Base-by-base conservation (phyloP, 208 protist genomes). In the Wallacemonas sp. region DNA sequence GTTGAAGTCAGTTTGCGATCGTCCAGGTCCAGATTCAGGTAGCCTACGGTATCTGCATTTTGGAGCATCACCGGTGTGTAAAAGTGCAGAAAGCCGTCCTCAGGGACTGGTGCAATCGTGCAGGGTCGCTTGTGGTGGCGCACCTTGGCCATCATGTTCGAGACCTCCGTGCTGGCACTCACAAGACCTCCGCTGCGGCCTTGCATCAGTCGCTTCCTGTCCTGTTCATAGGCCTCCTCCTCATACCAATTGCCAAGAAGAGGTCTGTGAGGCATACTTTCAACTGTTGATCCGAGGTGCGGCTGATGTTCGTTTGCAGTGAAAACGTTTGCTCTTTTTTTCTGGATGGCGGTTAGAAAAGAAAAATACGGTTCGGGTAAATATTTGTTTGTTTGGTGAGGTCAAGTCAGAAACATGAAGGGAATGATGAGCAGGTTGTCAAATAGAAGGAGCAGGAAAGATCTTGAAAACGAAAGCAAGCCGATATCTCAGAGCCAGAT, bases 231-330 rank as follows among this genome's bases (percentile, higher is more conserved):
- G 11, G 82, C 86, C 62, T 94, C 82, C 68, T 94, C 86, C 64
- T 96, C 88, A 56, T 85, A 87, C 88, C 90, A 94, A 66, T 96
- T 96, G 1, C 87, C 90, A 5, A 92, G 53, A 26, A 95, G 68
- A 12, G 85, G 62, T 66, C 73, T 72, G 47, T 70, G 79, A 9
- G 85, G 89, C 89, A 95, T 95, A 24, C 0, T 5, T n/a, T 22
- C 17, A 9, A 49, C 17, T 49, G 44, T n/a, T 75, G 51, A 11
- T 68, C 14, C 42, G 31, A 34, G n/a, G n/a, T n/a, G n/a, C n/a
- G n/a, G n/a, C n/a, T n/a, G n/a, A n/a, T n/a, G n/a, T n/a, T n/a
- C n/a, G n/a, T n/a, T n/a, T n/a, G n/a, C n/a, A n/a, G n/a, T n/a
- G n/a, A n/a, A n/a, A n/a, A n/a, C n/a, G n/a, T n/a, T n/a, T n/a